phyloP scores from a whole-genome alignment of 371 early-diverging fungal genomes.

The Gilbertella persicaria region DNA sequence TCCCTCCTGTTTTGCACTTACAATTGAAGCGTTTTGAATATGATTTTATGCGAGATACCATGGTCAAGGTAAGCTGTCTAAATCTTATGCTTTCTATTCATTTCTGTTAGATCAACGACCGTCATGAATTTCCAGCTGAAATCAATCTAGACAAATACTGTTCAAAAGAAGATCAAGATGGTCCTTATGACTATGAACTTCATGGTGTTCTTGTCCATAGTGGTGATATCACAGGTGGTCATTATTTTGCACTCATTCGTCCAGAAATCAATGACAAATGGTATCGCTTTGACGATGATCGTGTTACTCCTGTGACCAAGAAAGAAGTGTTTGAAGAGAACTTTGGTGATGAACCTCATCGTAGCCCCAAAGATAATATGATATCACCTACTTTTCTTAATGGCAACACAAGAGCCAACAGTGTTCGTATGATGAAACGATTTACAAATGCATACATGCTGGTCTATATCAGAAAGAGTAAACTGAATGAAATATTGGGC shows the following conservation, averaged over 20 bases:
- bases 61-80: constrained; percentile 79
- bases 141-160: constrained; percentile 93
- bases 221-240: constrained; percentile 96
- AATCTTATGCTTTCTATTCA: background rate
- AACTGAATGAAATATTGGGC: constrained; percentile 72
- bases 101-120: constrained; percentile 84
- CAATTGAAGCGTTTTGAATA: constrained; percentile 98
- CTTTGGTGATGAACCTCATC: constrained; percentile 83
- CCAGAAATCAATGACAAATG: constrained; percentile 81
- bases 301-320: constrained; percentile 83
- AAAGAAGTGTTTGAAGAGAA: constrained; percentile 96
- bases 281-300: constrained; percentile 98
- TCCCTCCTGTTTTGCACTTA: constrained; percentile 97
- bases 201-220: constrained; percentile 98
- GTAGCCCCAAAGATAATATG: constrained; percentile 5
- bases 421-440: constrained; percentile 55
- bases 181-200: constrained; percentile 77
- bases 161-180: constrained; percentile 63
- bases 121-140: constrained; percentile 94
- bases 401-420: constrained; percentile 21
- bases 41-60: constrained; percentile 89
- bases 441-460: constrained; percentile 98
- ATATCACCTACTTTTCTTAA: constrained; percentile 18
- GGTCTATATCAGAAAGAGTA: constrained; percentile 87
- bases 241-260: constrained; percentile 94